Base-by-base conservation (phyloP, 768 basidiomycete species). In the Boletus pseudopeckii region DNA sequence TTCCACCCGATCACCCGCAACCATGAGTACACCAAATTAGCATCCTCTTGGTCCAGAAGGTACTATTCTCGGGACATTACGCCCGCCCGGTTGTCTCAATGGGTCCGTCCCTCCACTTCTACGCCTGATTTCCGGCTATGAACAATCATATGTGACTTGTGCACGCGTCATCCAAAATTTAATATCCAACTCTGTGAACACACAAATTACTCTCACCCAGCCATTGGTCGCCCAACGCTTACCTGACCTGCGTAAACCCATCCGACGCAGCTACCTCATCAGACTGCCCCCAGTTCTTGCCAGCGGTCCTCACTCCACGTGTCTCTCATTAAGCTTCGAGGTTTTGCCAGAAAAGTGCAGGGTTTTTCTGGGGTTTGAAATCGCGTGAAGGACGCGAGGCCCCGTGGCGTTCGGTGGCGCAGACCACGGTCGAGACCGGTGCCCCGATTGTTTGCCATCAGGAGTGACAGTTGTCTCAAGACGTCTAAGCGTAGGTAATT, bases 401-500 rank as follows among this genome's bases (percentile, higher is more conserved):
- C 54, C 44, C 58, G 51, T 61, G 52, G 53, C 52, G 40, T 58
- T 65, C 13, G 59, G 62, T 56, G 58, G 69, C 52, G 64, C 63
- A 52, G 62, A 65, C 56, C 61, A 61, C 26, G 61, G 61, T 38
- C 57, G 56, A 54, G 68, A 58, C 49, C 54, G 58, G 45, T 49
- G 60, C n/a, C 66, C 71, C 47, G 64, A 51, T 55, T 76, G 75
- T 52, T 71, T 71, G 48, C 76, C 77, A 44, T 74, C 76, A 40
- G 72, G 69, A 18, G 76, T 80, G 53, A 78, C 63, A 32, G 78
- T 79, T 5, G 79, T 80, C 45, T 80, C 79, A 62, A 69, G 62
- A 54, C 79, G 73, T 67, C 71, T 71, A 53, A 79, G 63, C 53
- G 58, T 62, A 45, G 67, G 60, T 49, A 64, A 60, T 58, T 67